Base-by-base conservation (phyloP, 192 early-diverging fungal genomes). In the Coemansia pectinata region DNA sequence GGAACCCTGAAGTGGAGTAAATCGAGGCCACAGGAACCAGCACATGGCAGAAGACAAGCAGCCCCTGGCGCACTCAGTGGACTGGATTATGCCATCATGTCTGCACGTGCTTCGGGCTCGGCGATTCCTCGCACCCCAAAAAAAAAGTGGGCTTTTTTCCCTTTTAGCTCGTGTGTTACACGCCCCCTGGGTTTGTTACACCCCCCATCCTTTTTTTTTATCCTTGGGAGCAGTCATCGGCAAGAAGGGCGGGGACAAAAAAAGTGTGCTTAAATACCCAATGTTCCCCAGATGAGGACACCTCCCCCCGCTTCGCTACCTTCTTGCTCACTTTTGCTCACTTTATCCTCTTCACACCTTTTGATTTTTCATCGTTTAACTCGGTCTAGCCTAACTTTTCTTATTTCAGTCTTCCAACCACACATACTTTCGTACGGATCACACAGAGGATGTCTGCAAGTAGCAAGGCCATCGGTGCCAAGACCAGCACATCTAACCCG, bases 231-330 rank as follows among this genome's bases (percentile, higher is more conserved):
- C 55, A 58, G 55, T 58, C 55, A 58, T 58, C 55, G 55, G 55
- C 31, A 58, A 58, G 55, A 34, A 58, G 27, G 55, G 55, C 55
- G 55, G 55, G 55, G 15, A 29, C 55, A 58, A 58, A 58, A 57
- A 34, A 58, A 55, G 29, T 58, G 52, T 55, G 52, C 52, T 58
- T 58, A 58, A 58, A 58, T 58, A 58, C 55, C 55, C 55, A 58
- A 58, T 58, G 55, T 58, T 58, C 55, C 55, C 55, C 55, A 58
- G 55, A 58, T 58, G 55, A 58, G 29, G 29, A 33, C 29, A 33
- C 55, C 55, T 29, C 23, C 29, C 10, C 55, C 47, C 47, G 47
- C 47, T 50, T 50, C 21, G 47, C 47, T 50, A 58, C 55, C 55
- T 58, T 58, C 31, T 58, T 58, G 55, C 55, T 58, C 55, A 58